These are phyloP conservation scores for Trypanosoma congolense DNA, from an alignment of 208 protist species.

Conservation along the genomic window DNA sequence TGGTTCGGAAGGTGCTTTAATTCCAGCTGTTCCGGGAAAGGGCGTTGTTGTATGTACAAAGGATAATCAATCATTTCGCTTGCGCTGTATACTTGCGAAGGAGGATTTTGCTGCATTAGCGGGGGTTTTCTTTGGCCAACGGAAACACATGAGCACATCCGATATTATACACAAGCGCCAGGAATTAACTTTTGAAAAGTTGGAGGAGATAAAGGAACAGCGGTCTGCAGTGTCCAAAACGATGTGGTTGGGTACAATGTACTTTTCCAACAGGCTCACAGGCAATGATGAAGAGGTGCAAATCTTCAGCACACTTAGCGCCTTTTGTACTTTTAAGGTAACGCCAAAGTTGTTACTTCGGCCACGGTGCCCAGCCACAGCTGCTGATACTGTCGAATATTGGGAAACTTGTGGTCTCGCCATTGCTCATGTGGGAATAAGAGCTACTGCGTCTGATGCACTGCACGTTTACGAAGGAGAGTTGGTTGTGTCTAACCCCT, in stretches of 20 bases:
- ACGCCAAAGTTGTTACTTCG: constrained; percentile 25
- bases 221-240: constrained; percentile 39
- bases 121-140: constrained; percentile 51
- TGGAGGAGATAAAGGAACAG: constrained; percentile 47
- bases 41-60: neutral
- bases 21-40: neutral
- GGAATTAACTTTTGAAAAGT: constrained; percentile 44
- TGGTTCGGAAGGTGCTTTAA: neutral
- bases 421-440: constrained; percentile 18
- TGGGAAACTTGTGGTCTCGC: neutral
- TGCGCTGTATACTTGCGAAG: constrained; percentile 60
- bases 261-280: constrained; percentile 59
- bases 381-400: neutral
- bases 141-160: constrained; percentile 19
- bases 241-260: constrained; percentile 74
- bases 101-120: constrained; percentile 46
- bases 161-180: constrained; percentile 19
- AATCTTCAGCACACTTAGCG: constrained; percentile 57
- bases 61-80: constrained; percentile 39
- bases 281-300: constrained; percentile 66
- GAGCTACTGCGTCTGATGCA: constrained; percentile 13
- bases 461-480: constrained; percentile 48
- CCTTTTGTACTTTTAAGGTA: constrained; percentile 69
- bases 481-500: constrained; percentile 46
- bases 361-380: neutral